Evolutionary conservation across 371 early-diverging fungal species (phyloP), one percentile per base, ranked within the genome.

Genomic region (Fennellomyces sp.): DNA sequence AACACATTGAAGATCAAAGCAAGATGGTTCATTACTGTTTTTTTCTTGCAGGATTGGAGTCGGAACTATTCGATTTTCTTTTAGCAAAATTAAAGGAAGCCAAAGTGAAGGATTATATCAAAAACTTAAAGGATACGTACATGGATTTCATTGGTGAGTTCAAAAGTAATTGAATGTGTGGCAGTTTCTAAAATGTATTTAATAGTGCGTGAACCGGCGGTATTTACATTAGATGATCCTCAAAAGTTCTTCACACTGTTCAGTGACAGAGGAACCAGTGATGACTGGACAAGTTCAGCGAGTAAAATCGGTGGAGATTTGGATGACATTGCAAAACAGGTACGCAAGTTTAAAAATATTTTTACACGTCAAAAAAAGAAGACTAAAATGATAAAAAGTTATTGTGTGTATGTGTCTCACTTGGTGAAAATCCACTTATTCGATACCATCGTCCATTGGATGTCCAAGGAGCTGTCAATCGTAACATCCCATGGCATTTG

Each of bases 361-460:
- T 11, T 39, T 39, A 4, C 15, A 15, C 15, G 10, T 6, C 8
- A 50, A 27, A 26, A 17, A 15, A 10, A 1, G 47, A 17, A 11
- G 11, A 23, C 15, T 10, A 19, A 25, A 33, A 33, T 6, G 13
- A 33, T 6, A 39, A 10, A 15, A 64, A 86, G 85, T 69, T 93
- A 23, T 75, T 88, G 6, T 88, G 88, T 42, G 83, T 93, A 0
- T 90, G 91, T 69, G 87, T 85, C 0, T 82, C 91, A 6, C 75
- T 97, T 39, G 92, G 90, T 35, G 94, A 94, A 59, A 84, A 79
- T 55, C 98, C 98, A 2, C 81, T 92, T 56, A 92, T 98, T 50
- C 79, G 95, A 50, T 96, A 92, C 62, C 90, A 89, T 71, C 88
- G 83, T 19, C 85, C 90, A 35, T 81, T 88, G 66, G 90, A 89